Conservation (phyloP, 805 yeast species). For the Candida germanica region DNA sequence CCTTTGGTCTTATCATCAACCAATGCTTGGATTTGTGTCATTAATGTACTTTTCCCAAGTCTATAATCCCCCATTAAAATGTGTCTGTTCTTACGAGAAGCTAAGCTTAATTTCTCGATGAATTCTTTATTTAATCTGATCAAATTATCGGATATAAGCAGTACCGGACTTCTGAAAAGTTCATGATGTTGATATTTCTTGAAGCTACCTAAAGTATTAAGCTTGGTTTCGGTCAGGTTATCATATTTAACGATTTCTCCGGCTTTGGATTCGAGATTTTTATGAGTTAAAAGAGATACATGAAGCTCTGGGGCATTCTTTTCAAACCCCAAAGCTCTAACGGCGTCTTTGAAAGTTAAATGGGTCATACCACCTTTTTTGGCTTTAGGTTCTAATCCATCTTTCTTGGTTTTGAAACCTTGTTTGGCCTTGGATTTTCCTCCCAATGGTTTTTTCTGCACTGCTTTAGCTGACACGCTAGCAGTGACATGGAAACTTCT, state of each 20-base stretch:
- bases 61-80: constrained; percentile 71
- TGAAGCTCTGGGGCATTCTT: constrained; percentile 24
- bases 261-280: constrained; percentile 3
- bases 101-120: constrained; percentile 20
- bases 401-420: constrained; percentile 18
- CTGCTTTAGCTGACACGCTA: constrained; percentile 14
- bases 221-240: constrained; percentile 35
- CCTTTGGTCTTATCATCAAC: constrained; percentile 31
- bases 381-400: constrained; percentile 11
- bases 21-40: constrained; percentile 68
- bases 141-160: constrained; percentile 54
- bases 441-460: constrained; percentile 16
- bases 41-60: constrained; percentile 70
- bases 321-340: constrained; percentile 31
- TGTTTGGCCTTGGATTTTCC: constrained; percentile 24
- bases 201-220: constrained; percentile 60
- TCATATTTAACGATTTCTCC: constrained; percentile 34
- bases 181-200: constrained; percentile 68
- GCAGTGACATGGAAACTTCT: constrained; percentile 14
- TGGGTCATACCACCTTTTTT: constrained; percentile 42
- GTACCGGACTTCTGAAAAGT: constrained; percentile 55
- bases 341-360: constrained; percentile 36
- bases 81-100: constrained; percentile 42
- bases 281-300: constrained; percentile 13
- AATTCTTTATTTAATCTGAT: constrained; percentile 37